Evolutionary conservation across 345 rosid genomes (phyloP), one percentile per base, ranked within the genome.

Genomic region (Zanthoxylum bungeanum): DNA sequence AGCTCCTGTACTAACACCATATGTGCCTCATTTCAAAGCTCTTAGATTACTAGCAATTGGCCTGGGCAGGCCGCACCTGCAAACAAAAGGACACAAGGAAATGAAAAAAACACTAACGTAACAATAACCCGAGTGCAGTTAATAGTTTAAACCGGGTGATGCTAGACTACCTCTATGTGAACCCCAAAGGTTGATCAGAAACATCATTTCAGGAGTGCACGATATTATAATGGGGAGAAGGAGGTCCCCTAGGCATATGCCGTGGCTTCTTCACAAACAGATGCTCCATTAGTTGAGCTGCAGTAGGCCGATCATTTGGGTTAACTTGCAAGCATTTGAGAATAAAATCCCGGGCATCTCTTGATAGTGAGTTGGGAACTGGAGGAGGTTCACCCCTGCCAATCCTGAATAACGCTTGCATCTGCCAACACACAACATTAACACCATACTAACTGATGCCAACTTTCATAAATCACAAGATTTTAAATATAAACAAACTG

Each of bases 291-390:
- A 93, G 87, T 70, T 78, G 78, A 49, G 80, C 86, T 28, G 98
- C 94, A 64, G 86, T 77, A 68, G 96, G 97, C 51, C 97, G 96
- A 53, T 75, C 61, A 64, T 74, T 51, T 0, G 96, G 97, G 78
- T 91, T 79, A 44, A 87, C 96, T 77, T 79, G 86, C 30, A 93
- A 58, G 79, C 98, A 91, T 64, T 73, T 75, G 60, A 58, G 17
- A 68, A 91, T 86, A 70, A 93, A 93, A 75, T 87, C 85, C 49
- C 56, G 76, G 24, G 96, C 94, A 50, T 91, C 94, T 25, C 1
- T 66, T 5, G 93, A 84, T 60, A 93, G 69, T 22, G 87, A 52
- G 24, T 77, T 81, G 3, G 97, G 87, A 57, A 93, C 70, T 6
- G 56, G 57, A 16, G 98, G 96, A 9, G 87, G 92, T 21, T 8